phyloP scores from a whole-genome alignment of 805 yeast genomes.

The Jamesozyma rosinii region DNA sequence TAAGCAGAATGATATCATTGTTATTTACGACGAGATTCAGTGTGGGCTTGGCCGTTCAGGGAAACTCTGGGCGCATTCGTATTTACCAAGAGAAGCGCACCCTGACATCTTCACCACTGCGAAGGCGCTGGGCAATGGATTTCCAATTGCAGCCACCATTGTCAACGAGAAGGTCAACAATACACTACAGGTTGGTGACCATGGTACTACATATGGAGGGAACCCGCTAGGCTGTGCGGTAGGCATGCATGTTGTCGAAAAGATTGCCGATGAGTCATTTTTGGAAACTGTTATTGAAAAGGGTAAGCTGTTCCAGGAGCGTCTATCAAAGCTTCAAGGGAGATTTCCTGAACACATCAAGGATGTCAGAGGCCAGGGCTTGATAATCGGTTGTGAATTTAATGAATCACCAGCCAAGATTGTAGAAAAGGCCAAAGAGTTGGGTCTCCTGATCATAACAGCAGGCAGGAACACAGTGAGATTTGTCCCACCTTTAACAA shows the following conservation, averaged over 20 bases:
- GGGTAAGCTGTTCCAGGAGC: conserved; percentile 46
- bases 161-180: conserved; percentile 70
- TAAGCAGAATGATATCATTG: conserved; percentile 54
- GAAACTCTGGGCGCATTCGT: conserved; percentile 82
- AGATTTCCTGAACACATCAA: conserved; percentile 53
- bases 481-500: conserved; percentile 85
- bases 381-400: conserved; percentile 78
- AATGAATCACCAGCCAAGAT: conserved; percentile 50
- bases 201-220: conserved; percentile 97
- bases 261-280: conserved; percentile 53
- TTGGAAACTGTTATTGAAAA: conserved; percentile 51
- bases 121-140: conserved; percentile 93
- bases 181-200: conserved; percentile 79
- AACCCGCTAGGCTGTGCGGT: conserved; percentile 85
- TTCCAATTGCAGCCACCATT: conserved; percentile 91
- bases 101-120: conserved; percentile 94
- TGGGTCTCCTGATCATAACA: conserved; percentile 76
- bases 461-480: conserved; percentile 90
- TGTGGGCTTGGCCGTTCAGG: conserved; percentile 95
- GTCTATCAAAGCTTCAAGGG: conserved; percentile 41
- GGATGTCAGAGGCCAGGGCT: conserved; percentile 80
- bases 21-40: conserved; percentile 92
- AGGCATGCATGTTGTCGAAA: conserved; percentile 64
- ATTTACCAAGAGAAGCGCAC: conserved; percentile 67
- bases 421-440: conserved; percentile 61